Evolutionary conservation across 148 eudicot species (phyloP).

Genomic region (Pouteria glomerata): DNA sequence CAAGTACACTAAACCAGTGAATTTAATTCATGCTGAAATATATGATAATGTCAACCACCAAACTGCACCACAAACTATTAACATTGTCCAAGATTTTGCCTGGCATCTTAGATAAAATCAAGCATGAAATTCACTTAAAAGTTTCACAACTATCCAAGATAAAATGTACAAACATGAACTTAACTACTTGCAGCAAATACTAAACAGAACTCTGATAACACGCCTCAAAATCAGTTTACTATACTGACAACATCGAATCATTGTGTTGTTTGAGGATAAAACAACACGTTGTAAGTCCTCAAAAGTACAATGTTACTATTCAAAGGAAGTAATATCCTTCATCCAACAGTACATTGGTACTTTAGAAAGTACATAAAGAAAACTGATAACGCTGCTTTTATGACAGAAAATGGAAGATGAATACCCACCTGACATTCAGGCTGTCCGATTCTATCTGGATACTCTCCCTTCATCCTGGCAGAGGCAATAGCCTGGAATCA

Average conservation of each 20-base stretch:
- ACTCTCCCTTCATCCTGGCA: constrained; percentile 90
- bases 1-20: too few relatives aligned
- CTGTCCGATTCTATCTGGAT: constrained; percentile 92
- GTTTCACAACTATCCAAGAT: neutral
- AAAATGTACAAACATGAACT: neutral
- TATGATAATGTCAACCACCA: too few relatives aligned
- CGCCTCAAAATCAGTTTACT: neutral
- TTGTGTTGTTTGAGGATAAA: neutral
- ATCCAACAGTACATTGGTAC: neutral
- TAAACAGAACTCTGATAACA: neutral
- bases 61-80: too few relatives aligned
- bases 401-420: constrained; percentile 3
- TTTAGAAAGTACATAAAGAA: neutral
- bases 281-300: neutral
- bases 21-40: too few relatives aligned
- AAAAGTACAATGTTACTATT: neutral
- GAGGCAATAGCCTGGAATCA: constrained; percentile 74
- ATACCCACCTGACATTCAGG: constrained; percentile 89
- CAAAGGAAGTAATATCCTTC: neutral
- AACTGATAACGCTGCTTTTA: neutral
- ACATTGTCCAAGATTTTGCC: too few relatives aligned
- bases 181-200: neutral
- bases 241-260: too few relatives aligned
- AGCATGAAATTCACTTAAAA: too few relatives aligned
- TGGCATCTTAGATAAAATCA: too few relatives aligned